Percentiles rank a stretch among this genome's conserved stretches.
These are phyloP conservation scores for Samsoniella hepiali DNA, from an alignment of 2,329 filamentous ascomycete genomes.

Conservation along the genomic window DNA sequence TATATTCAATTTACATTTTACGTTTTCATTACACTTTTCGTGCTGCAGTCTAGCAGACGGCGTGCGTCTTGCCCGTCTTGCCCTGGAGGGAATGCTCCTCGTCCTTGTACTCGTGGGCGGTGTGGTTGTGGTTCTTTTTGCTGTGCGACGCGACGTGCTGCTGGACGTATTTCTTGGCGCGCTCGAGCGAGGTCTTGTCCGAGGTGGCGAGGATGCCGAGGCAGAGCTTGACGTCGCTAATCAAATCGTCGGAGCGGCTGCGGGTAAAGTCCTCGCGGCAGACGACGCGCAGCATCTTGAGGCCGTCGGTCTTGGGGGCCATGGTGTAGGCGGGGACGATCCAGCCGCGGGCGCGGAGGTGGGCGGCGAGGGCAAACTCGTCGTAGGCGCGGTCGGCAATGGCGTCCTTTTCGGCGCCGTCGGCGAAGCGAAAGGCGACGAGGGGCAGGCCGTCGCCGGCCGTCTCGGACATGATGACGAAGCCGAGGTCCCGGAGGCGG, in stretches of 20 bases:
- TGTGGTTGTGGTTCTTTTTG: conserved; percentile 46
- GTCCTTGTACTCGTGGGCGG: conserved; percentile 48
- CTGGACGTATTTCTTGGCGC: conserved; percentile 64
- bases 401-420: conserved; percentile 47
- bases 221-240: conserved; percentile 76
- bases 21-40: background rate
- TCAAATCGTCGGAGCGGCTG: conserved; percentile 73
- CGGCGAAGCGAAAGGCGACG: conserved; percentile 78
- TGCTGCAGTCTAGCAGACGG: conserved; percentile 64
- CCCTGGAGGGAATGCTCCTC: conserved; percentile 87
- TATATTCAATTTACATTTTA: background rate
- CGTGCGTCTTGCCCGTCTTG: conserved; percentile 87
- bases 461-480: conserved; percentile 82
- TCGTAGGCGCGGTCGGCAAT: conserved; percentile 60
- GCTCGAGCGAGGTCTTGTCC: conserved; percentile 67
- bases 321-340: conserved; percentile 96
- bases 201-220: conserved; percentile 68
- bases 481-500: conserved; percentile 70
- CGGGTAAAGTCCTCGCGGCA: conserved; percentile 90
- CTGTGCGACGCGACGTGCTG: conserved; percentile 52
- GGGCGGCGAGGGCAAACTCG: conserved; percentile 78
- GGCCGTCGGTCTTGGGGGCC: conserved; percentile 77
- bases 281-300: conserved; percentile 91
- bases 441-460: conserved; percentile 78
- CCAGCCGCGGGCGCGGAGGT: conserved; percentile 84